These are phyloP conservation scores for Astragalus glycyphyllos DNA, from an alignment of 306 rosid species.

Conservation along the genomic window DNA sequence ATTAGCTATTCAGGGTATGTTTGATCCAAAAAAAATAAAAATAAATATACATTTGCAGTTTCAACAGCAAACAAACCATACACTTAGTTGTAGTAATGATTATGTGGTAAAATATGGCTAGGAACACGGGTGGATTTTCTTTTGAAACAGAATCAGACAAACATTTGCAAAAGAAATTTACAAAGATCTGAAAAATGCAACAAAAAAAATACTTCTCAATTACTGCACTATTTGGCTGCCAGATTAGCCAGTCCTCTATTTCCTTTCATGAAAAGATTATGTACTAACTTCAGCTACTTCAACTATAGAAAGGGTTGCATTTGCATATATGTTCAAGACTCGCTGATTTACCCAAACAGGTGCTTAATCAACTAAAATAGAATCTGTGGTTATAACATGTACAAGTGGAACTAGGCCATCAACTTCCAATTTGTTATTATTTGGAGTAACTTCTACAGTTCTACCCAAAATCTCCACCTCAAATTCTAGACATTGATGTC, in stretches of 20 bases:
- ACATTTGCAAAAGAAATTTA: background rate
- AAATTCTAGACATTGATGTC: slow-evolving; percentile 4
- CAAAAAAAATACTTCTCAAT: too few relatives aligned
- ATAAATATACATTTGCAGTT: too few relatives aligned
- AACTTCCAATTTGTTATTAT: slow-evolving; percentile 11
- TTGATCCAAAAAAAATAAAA: too few relatives aligned
- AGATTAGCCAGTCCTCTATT: too few relatives aligned
- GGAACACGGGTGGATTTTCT: background rate
- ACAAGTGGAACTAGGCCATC: background rate
- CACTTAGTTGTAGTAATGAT: slow-evolving; percentile 1
- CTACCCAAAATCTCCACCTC: background rate
- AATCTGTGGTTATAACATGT: too few relatives aligned
- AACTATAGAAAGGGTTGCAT: slow-evolving; percentile 23
- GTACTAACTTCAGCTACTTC: too few relatives aligned
- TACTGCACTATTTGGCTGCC: too few relatives aligned
- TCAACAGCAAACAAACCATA: too few relatives aligned
- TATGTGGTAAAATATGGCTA: background rate
- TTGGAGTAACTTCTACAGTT: background rate
- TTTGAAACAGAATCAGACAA: background rate
- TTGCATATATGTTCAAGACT: slow-evolving; percentile 21
- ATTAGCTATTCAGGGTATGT: too few relatives aligned
- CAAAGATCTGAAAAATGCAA: background rate
- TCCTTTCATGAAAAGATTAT: too few relatives aligned
- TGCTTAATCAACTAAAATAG: too few relatives aligned
- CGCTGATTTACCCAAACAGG: background rate